A percentile compares a stretch with the other conserved stretches of the same genome.
phyloP scores from a whole-genome alignment of 164 flowering plant genomes.

The Cinnamomum micranthum region DNA sequence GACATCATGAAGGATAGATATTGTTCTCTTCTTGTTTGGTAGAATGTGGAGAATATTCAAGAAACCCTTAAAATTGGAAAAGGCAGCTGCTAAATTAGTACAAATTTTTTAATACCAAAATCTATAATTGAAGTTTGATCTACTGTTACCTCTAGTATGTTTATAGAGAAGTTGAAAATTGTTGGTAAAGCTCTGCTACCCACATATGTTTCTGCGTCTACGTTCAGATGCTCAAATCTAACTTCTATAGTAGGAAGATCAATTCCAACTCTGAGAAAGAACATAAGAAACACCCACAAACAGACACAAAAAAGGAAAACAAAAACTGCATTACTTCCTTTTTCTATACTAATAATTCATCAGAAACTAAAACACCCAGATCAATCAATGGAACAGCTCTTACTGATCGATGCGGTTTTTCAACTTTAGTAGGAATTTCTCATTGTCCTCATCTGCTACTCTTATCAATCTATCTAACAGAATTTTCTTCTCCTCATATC shows the following conservation, averaged over 20 bases:
- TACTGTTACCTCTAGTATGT: constrained; percentile 46
- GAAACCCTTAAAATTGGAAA: constrained; percentile 29
- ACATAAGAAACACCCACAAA: background rate
- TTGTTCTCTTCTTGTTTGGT: constrained; percentile 37
- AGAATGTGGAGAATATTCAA: constrained; percentile 37
- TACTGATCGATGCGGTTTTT: constrained; percentile 38
- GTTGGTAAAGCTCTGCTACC: constrained; percentile 64
- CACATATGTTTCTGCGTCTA: constrained; percentile 50
- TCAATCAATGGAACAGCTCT: background rate
- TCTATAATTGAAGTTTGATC: background rate
- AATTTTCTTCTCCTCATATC: constrained; percentile 30
- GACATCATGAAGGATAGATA: constrained; percentile 58
- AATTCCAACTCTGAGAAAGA: constrained; percentile 35
- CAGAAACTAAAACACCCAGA: background rate
- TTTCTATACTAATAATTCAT: background rate
- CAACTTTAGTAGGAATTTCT: constrained; percentile 59
- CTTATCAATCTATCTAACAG: constrained; percentile 52
- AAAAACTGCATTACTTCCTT: background rate
- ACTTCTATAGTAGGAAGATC: constrained; percentile 41
- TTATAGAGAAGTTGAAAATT: constrained; percentile 37
- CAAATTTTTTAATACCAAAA: background rate
- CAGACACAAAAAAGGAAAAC: background rate
- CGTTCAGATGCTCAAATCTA: constrained; percentile 31
- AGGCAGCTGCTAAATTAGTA: background rate
- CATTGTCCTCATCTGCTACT: constrained; percentile 62